These are phyloP conservation scores for Phytopythium boreale DNA, from an alignment of 352 stramenopile genomes.

Conservation along the genomic window DNA sequence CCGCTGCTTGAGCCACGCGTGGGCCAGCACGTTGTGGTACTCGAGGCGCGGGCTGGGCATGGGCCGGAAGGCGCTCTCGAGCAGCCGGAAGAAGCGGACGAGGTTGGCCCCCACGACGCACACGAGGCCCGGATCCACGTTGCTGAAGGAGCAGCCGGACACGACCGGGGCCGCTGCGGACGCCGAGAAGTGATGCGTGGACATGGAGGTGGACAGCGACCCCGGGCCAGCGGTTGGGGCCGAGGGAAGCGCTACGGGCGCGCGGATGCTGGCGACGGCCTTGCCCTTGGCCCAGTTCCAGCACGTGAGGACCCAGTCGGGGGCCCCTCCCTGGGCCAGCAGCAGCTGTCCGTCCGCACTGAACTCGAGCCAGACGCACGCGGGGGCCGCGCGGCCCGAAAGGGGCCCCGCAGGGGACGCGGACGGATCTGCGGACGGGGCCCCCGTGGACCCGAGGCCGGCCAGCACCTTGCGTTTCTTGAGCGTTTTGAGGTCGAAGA, in stretches of 20 bases:
- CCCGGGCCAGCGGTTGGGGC: conserved; percentile 26
- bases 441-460: conserved; percentile 8
- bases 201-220: conserved; percentile 32
- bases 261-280: conserved; percentile 71
- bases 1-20: conserved; percentile 89
- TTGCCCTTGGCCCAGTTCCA: conserved; percentile 94
- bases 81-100: conserved; percentile 90
- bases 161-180: conserved; percentile 30
- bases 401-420: background rate
- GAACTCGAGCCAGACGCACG: conserved; percentile 86
- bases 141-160: conserved; percentile 85
- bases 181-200: conserved; percentile 17
- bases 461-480: conserved; percentile 90
- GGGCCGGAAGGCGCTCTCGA: conserved; percentile 81
- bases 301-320: conserved; percentile 87
- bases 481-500: conserved; percentile 90
- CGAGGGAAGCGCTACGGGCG: conserved; percentile 46
- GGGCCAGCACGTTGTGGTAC: conserved; percentile 67
- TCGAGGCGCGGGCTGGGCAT: conserved; percentile 83
- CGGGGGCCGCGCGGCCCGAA: conserved; percentile 57
- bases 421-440: background rate
- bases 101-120: conserved; percentile 79
- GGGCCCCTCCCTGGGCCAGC: conserved; percentile 81
- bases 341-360: conserved; percentile 89
- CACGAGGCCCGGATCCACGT: conserved; percentile 84